Conservation (phyloP, 352 stramenopile genomes). For the Globisporangium spiculum region DNA sequence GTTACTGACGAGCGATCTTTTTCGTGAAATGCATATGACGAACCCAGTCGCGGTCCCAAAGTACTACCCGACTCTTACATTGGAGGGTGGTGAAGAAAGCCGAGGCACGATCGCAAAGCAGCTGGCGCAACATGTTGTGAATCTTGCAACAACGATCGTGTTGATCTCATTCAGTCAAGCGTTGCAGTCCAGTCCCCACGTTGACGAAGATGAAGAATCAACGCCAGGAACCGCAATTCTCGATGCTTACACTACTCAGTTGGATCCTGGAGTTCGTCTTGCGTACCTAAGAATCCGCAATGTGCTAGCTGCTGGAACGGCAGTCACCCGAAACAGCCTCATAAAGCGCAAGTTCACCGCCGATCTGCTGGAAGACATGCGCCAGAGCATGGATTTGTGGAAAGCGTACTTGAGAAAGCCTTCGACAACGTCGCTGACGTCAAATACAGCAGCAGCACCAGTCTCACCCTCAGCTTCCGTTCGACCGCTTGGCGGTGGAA, state of each 20-base stretch:
- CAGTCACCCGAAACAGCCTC: neutral
- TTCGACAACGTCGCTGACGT: neutral
- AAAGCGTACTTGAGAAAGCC: conserved; percentile 23
- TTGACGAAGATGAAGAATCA: neutral
- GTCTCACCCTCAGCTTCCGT: conserved; percentile 4
- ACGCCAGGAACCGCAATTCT: neutral
- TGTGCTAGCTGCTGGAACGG: conserved; percentile 7
- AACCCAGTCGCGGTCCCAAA: neutral
- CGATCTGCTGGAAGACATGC: conserved; percentile 30
- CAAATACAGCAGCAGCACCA: conserved; percentile 4
- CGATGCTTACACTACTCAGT: neutral
- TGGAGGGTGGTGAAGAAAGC: neutral
- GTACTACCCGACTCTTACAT: neutral
- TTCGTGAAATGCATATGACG: neutral
- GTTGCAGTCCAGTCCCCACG: neutral
- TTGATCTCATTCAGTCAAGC: neutral
- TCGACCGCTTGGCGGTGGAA: neutral
- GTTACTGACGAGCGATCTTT: conserved; percentile 8
- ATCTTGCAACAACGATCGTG: neutral
- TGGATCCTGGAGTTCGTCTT: conserved; percentile 6
- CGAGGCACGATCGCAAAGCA: neutral
- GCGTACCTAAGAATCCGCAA: conserved; percentile 25
- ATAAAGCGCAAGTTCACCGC: neutral
- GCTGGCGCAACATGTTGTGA: conserved; percentile 1
- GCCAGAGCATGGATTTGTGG: conserved; percentile 24